These are phyloP conservation scores for Fusarium sp. DNA, from an alignment of 2,329 filamentous ascomycete species.

Conservation along the genomic window DNA sequence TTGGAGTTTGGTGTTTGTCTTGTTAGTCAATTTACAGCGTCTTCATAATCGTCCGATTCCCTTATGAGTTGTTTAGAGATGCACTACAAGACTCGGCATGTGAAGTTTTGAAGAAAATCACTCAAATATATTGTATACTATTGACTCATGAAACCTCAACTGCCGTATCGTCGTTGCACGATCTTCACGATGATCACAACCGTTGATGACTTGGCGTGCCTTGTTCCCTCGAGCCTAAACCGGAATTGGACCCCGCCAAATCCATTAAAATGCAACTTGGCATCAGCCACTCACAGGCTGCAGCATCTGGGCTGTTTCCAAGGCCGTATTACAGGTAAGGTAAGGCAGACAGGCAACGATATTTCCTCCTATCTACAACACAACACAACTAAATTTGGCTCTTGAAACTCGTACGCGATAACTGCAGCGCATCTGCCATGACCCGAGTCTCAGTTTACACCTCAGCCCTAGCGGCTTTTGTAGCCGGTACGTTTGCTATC, in stretches of 20 bases:
- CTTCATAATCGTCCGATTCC: background rate
- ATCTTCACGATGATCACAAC: background rate
- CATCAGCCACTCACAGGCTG: slow-evolving; percentile 35
- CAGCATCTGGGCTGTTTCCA: slow-evolving; percentile 27
- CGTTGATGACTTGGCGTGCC: slow-evolving; percentile 7
- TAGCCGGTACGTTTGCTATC: slow-evolving; percentile 53
- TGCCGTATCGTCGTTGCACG: background rate
- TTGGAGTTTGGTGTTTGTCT: background rate
- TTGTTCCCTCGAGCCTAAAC: slow-evolving; percentile 17
- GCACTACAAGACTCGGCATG: too few species aligned
- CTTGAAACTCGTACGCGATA: background rate
- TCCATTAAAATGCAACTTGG: slow-evolving; percentile 38
- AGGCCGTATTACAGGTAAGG: slow-evolving; percentile 32
- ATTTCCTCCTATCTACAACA: slow-evolving; percentile 29
- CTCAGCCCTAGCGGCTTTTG: slow-evolving; percentile 56
- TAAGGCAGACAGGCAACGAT: slow-evolving; percentile 40
- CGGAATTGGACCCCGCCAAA: slow-evolving; percentile 22
- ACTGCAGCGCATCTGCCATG: slow-evolving; percentile 48
- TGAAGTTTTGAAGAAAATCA: too few species aligned
- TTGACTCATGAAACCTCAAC: background rate
- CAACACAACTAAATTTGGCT: background rate
- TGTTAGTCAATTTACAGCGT: background rate
- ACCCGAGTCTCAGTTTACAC: slow-evolving; percentile 58
- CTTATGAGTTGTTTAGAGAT: background rate
- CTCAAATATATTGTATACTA: background rate